Conservation (phyloP, 345 rosid genomes). For the Gynandropsis gynandra region DNA sequence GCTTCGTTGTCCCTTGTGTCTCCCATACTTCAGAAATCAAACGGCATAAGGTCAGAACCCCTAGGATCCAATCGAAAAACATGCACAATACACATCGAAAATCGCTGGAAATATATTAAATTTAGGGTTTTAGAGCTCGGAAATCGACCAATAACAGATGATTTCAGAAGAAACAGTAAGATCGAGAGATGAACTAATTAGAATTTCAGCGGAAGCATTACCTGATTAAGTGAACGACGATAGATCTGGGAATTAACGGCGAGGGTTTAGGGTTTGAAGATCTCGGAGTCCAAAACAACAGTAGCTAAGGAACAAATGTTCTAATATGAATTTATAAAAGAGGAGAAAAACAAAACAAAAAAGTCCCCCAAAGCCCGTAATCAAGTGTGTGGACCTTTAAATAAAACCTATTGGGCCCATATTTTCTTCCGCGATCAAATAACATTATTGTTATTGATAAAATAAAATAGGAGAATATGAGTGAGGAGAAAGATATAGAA, state of each 20-base stretch:
- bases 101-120: neutral
- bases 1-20: slow-evolving; percentile 91
- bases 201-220: slow-evolving; percentile 7
- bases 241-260: slow-evolving; percentile 8
- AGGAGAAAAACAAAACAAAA: too few relatives aligned
- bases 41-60: neutral
- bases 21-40: slow-evolving; percentile 49
- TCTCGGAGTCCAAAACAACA: slow-evolving; percentile 22
- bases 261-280: slow-evolving; percentile 38
- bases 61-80: slow-evolving; percentile 4
- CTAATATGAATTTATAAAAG: too few relatives aligned
- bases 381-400: too few relatives aligned
- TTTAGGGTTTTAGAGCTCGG: neutral
- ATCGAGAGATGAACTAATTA: neutral
- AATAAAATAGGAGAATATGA: too few relatives aligned
- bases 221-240: slow-evolving; percentile 27
- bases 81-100: neutral
- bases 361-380: too few relatives aligned
- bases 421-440: too few relatives aligned
- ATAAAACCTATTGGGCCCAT: too few relatives aligned
- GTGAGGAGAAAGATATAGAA: too few relatives aligned
- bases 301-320: too few relatives aligned
- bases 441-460: too few relatives aligned
- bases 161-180: neutral
- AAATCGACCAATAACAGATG: neutral